Conservation (phyloP, 2,329 filamentous ascomycete species). For the Trichoderma polysporum region DNA sequence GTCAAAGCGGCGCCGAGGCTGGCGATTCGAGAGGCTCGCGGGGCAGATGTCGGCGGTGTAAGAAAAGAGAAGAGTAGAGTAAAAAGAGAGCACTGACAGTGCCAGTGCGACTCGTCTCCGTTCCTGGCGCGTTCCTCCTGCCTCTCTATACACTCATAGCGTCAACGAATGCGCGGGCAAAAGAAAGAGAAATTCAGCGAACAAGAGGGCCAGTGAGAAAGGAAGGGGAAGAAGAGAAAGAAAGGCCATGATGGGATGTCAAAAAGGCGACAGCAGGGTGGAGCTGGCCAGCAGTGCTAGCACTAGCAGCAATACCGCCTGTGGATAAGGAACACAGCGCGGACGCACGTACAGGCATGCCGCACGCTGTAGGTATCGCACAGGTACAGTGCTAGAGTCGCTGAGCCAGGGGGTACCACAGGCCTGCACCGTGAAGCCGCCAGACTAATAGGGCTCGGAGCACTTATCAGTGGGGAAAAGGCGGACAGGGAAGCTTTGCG, state of each 20-base stretch:
- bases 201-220: slow-evolving; percentile 23
- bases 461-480: slow-evolving; percentile 13
- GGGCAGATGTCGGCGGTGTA: neutral
- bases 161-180: slow-evolving; percentile 4
- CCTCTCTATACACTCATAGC: slow-evolving; percentile 20
- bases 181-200: slow-evolving; percentile 15
- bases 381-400: neutral
- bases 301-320: neutral
- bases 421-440: neutral
- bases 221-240: slow-evolving; percentile 14
- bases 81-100: neutral
- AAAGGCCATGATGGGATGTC: slow-evolving; percentile 16
- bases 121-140: slow-evolving; percentile 19
- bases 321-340: neutral
- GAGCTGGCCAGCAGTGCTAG: neutral
- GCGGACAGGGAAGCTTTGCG: slow-evolving; percentile 15
- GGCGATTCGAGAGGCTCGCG: neutral
- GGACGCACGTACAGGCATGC: neutral
- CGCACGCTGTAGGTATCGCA: neutral
- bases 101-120: slow-evolving; percentile 11
- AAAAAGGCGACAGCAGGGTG: neutral
- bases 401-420: neutral
- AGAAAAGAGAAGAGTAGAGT: neutral
- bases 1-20: neutral
- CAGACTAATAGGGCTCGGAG: slow-evolving; percentile 1